Conservation (phyloP, 1,284 basidiomycete species). For the Moesziomyces aphidis region DNA sequence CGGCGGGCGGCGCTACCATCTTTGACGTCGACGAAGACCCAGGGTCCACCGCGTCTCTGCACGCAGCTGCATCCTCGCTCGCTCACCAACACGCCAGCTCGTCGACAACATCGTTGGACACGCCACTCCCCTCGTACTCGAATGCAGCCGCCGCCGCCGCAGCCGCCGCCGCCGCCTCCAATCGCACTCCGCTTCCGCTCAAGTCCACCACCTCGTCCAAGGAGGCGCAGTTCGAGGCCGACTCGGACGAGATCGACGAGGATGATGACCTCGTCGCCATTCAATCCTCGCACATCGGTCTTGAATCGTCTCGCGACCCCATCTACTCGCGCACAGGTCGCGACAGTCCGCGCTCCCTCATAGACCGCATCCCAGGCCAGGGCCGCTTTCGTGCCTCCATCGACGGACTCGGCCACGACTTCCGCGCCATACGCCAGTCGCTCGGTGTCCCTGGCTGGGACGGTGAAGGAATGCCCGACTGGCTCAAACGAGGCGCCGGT, state of each 20-base stretch:
- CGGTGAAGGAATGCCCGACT: slow-evolving; percentile 66
- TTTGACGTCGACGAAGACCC: slow-evolving; percentile 26
- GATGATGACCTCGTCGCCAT: slow-evolving; percentile 33
- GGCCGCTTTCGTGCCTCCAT: slow-evolving; percentile 45
- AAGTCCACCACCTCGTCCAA: slow-evolving; percentile 63
- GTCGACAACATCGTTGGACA: slow-evolving; percentile 6
- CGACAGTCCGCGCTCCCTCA: slow-evolving; percentile 33
- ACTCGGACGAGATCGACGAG: slow-evolving; percentile 63
- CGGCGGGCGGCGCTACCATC: neutral
- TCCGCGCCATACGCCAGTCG: slow-evolving; percentile 51
- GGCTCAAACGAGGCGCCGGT: slow-evolving; percentile 75
- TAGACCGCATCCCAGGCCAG: slow-evolving; percentile 33
- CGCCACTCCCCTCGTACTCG: slow-evolving; percentile 23
- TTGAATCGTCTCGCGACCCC: slow-evolving; percentile 8
- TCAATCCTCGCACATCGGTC: slow-evolving; percentile 35
- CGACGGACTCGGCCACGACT: slow-evolving; percentile 51
- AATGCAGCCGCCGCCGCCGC: slow-evolving; percentile 12
- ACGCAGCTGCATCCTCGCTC: neutral
- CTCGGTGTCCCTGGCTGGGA: slow-evolving; percentile 70
- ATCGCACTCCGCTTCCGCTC: slow-evolving; percentile 34
- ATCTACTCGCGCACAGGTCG: slow-evolving; percentile 9
- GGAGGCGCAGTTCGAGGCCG: slow-evolving; percentile 68
- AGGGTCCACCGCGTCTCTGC: neutral
- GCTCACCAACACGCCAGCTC: neutral
- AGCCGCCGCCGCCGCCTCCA: slow-evolving; percentile 1